Evolutionary conservation across 805 yeast species (phyloP).

Genomic region (Yarrowia keelungensis): DNA sequence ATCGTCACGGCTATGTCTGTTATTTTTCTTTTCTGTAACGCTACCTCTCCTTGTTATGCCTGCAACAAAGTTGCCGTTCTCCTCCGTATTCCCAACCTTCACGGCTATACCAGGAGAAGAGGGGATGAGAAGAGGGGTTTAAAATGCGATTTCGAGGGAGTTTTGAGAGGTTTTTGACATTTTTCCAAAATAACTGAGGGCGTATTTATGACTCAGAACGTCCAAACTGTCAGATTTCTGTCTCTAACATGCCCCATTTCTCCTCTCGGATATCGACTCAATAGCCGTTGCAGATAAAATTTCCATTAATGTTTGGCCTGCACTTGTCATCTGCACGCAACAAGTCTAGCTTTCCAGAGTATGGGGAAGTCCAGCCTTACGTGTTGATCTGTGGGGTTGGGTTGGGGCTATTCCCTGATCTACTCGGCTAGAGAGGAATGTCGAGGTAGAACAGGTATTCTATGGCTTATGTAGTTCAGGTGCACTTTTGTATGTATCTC

Average conservation of each 20-base stretch:
- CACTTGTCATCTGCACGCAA: constrained; percentile 11
- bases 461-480: no score
- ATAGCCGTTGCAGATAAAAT: constrained; percentile 35
- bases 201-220: no score
- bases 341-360: constrained; percentile 13
- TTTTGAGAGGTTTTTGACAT: background rate
- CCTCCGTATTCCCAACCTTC: constrained; percentile 22
- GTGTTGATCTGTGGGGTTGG: background rate
- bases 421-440: no score
- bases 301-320: constrained; percentile 6
- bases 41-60: background rate
- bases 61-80: constrained; percentile 1
- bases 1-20: background rate
- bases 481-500: no score
- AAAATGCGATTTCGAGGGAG: background rate
- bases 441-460: no score
- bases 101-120: constrained; percentile 38
- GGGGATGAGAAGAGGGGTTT: constrained; percentile 8
- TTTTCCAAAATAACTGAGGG: background rate
- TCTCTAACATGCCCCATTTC: background rate
- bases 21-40: no score
- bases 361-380: constrained; percentile 37
- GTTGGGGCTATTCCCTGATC: no score
- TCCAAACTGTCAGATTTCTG: background rate
- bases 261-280: constrained; percentile 26